phyloP scores from a whole-genome alignment of 345 rosid genomes.

The Kernera saxatilis region DNA sequence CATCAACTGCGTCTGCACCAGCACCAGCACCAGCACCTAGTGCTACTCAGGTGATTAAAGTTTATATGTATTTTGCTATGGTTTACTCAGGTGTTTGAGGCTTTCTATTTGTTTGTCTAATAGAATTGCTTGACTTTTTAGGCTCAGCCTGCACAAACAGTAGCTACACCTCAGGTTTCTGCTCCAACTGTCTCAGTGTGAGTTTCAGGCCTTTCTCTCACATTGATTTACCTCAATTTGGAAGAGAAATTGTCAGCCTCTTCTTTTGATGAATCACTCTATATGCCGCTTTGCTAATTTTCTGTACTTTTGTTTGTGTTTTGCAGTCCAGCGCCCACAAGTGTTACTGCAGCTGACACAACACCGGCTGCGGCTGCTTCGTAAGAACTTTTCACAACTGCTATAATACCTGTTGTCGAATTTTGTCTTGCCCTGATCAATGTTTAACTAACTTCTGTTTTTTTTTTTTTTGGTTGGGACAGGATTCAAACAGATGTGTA shows the following conservation, averaged over 20 bases:
- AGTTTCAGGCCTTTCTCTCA: conserved; percentile 3
- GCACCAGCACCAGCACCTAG: conserved; percentile 12
- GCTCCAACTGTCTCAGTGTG: conserved; percentile 30
- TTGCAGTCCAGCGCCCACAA: conserved; percentile 25
- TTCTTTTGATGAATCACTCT: background rate
- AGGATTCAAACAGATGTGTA: conserved; percentile 60
- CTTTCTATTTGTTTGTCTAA: conserved; percentile 5
- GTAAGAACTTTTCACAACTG: conserved; percentile 36
- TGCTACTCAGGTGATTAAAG: conserved; percentile 22
- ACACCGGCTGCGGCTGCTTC: conserved; percentile 32
- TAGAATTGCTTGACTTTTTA: background rate
- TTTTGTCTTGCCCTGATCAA: background rate
- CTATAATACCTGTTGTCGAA: background rate
- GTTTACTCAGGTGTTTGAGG: background rate
- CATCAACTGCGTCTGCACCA: conserved; percentile 28
- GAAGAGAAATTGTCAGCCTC: background rate
- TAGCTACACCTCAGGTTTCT: conserved; percentile 24
- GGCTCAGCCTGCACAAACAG: conserved; percentile 29
- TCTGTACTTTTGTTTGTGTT: background rate
- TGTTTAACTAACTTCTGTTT: background rate
- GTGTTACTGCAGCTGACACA: conserved; percentile 26
- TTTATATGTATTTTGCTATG: background rate
- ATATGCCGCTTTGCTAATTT: background rate
- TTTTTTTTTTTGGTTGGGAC: conserved; percentile 21
- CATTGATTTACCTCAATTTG: background rate